Conservation (phyloP, 805 yeast genomes). For the Wickerhamomyces ciferrii region DNA sequence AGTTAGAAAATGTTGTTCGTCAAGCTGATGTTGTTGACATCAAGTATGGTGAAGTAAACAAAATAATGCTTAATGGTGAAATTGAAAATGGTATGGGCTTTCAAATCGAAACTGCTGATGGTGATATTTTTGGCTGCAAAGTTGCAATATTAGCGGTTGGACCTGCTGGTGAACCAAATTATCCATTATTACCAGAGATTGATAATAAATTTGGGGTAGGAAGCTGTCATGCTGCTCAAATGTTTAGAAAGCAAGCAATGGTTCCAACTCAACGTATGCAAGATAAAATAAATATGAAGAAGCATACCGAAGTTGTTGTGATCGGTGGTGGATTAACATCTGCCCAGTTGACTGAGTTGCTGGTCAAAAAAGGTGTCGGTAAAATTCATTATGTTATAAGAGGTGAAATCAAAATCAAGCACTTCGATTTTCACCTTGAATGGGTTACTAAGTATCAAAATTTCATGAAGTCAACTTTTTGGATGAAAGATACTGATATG, state of each 20-base stretch:
- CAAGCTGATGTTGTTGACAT: constrained; percentile 30
- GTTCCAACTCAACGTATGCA: constrained; percentile 2
- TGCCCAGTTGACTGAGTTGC: constrained; percentile 38
- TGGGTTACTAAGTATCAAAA: constrained; percentile 47
- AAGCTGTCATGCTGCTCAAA: constrained; percentile 9
- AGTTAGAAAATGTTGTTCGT: constrained; percentile 23
- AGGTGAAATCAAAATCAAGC: constrained; percentile 35
- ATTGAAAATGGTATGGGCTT: constrained; percentile 27
- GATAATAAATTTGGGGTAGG: constrained; percentile 5
- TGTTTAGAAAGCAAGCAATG: constrained; percentile 2
- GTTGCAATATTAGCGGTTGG: constrained; percentile 9
- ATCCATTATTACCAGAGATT: constrained; percentile 4
- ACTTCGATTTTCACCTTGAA: constrained; percentile 42
- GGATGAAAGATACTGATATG: constrained; percentile 36
- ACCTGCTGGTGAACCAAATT: constrained; percentile 7
- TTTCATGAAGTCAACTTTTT: constrained; percentile 36
- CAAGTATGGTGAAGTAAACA: constrained; percentile 21
- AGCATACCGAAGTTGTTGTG: constrained; percentile 18
- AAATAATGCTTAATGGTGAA: constrained; percentile 13
- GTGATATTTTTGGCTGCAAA: constrained; percentile 27
- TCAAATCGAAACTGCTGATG: constrained; percentile 25
- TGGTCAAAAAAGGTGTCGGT: constrained; percentile 25
- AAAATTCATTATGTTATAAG: constrained; percentile 30
- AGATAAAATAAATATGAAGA: neutral
- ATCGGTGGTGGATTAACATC: constrained; percentile 44